Percentiles rank a stretch among this genome's conserved stretches.
These are phyloP conservation scores for Domatiomyces globalis DNA, from an alignment of 2,329 filamentous ascomycete species.

Conservation along the genomic window DNA sequence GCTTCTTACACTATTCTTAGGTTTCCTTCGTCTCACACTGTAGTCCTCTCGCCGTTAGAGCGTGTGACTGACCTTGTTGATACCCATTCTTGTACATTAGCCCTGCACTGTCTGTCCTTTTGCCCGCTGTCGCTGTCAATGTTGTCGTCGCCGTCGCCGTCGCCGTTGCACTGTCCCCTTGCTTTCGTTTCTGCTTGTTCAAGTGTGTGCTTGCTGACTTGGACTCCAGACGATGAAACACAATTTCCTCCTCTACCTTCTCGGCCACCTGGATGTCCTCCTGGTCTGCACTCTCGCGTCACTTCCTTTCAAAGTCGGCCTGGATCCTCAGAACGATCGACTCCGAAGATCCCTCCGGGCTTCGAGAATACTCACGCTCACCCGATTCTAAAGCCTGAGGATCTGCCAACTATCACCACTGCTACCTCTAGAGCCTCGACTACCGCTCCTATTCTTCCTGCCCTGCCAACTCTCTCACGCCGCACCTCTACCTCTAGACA, in stretches of 20 bases:
- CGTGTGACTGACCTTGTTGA: not conserved
- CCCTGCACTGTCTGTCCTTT: slow-evolving; percentile 15
- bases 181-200: slow-evolving; percentile 6
- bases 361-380: slow-evolving; percentile 33
- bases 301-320: not conserved
- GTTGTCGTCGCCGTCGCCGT: slow-evolving; percentile 12
- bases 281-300: slow-evolving; percentile 13
- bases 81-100: not conserved
- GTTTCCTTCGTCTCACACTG: not conserved
- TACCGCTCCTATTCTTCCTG: slow-evolving; percentile 22
- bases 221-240: slow-evolving; percentile 27
- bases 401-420: slow-evolving; percentile 26
- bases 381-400: slow-evolving; percentile 37
- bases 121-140: slow-evolving; percentile 13
- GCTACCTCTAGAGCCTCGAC: slow-evolving; percentile 21
- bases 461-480: slow-evolving; percentile 16
- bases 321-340: slow-evolving; percentile 6
- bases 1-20: not conserved
- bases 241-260: slow-evolving; percentile 33
- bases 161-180: slow-evolving; percentile 7
- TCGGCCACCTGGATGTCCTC: slow-evolving; percentile 5
- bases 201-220: slow-evolving; percentile 20
- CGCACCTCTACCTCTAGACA: slow-evolving; percentile 15
- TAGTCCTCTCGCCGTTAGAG: not conserved
- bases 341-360: slow-evolving; percentile 17